Percentiles rank a stretch among this genome's conserved stretches.
Evolutionary conservation across 768 basidiomycete species (phyloP).

Genomic region (Lactarius trivialis): DNA sequence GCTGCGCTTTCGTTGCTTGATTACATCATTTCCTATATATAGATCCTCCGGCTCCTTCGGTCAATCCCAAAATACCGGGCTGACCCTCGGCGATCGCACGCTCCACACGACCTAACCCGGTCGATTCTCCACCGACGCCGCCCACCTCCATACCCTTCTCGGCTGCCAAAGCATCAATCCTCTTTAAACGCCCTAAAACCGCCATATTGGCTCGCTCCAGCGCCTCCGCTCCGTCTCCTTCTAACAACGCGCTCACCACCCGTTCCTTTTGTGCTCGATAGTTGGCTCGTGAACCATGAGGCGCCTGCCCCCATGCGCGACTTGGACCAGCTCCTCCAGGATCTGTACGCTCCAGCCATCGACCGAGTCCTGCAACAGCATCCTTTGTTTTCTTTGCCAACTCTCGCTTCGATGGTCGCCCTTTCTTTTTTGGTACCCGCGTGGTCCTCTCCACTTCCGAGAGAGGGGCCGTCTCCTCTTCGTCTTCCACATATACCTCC

Average conservation of each 20-base stretch:
- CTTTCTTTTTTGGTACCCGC: conserved; percentile 21
- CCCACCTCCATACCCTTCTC: conserved; percentile 37
- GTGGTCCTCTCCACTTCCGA: not conserved
- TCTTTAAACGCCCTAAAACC: conserved; percentile 48
- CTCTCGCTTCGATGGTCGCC: conserved; percentile 22
- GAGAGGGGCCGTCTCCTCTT: not conserved
- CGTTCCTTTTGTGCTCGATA: conserved; percentile 41
- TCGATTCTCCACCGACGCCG: conserved; percentile 38
- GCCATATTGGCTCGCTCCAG: conserved; percentile 42
- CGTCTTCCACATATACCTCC: conserved; percentile 50
- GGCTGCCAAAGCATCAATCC: conserved; percentile 42
- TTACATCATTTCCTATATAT: not conserved
- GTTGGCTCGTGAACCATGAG: conserved; percentile 33
- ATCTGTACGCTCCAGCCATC: conserved; percentile 42
- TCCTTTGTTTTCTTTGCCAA: conserved; percentile 23
- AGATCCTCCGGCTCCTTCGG: conserved; percentile 37
- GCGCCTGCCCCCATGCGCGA: conserved; percentile 14
- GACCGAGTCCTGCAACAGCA: conserved; percentile 50
- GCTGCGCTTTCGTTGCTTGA: not conserved
- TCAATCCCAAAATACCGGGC: conserved; percentile 40
- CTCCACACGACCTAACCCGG: conserved; percentile 43
- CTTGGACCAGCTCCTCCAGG: not conserved
- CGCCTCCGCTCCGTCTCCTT: conserved; percentile 23
- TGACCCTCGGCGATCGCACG: conserved; percentile 35
- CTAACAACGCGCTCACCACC: conserved; percentile 34